Base-by-base conservation (phyloP, 179 eudicot species). In the Silene noctiflora region DNA sequence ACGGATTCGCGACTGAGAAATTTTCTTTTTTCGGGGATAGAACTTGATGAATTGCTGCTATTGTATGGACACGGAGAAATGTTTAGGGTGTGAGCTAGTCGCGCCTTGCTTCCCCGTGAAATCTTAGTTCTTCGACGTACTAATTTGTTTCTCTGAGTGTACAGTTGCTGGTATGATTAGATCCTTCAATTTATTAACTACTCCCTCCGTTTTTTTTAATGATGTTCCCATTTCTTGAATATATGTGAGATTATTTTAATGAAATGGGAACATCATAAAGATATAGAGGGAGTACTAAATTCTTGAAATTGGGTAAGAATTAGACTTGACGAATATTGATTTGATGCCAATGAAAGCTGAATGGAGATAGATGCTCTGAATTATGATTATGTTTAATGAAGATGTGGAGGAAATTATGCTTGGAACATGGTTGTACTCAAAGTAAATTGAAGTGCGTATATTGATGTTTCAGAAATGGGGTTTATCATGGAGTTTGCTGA, bases 401-500 rank as follows among this genome's bases (percentile, higher is more conserved):
- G 22, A 29, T 31, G 69, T 8, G 25, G 29, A 25, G 11, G 64
- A 3, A 19, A 35, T 67, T 21, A 17, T 67, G 9, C 14, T 67
- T 44, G 56, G 56, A 68, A 68, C 22, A 3, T 20, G 11, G 42
- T 25, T 48, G 61, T 12, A 12, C 25, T 8, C 4, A 48, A 22
- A 5, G 1, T 9, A 29, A n/a, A 29, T 58, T 72, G 17, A 58
- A n/a, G 21, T 29, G 21, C 19, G 59, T 24, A 19, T 58, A 27
- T 27, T 53, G 61, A 58, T 46, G 77, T 39, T 75, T 60, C 74
- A 79, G 81, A 77, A 77, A 94, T 92, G 98, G 90, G 91, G 72
- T 94, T 94, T 73, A 86, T 94, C 78, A 92, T 92, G 98, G 98
- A 92, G 78, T 94, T 94, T 72, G 93, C 96, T 1, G 97, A 92